Percentiles rank a stretch among this genome's conserved stretches.
phyloP scores from a whole-genome alignment of 305 asterid genomes.

The Plantago lanceolata region DNA sequence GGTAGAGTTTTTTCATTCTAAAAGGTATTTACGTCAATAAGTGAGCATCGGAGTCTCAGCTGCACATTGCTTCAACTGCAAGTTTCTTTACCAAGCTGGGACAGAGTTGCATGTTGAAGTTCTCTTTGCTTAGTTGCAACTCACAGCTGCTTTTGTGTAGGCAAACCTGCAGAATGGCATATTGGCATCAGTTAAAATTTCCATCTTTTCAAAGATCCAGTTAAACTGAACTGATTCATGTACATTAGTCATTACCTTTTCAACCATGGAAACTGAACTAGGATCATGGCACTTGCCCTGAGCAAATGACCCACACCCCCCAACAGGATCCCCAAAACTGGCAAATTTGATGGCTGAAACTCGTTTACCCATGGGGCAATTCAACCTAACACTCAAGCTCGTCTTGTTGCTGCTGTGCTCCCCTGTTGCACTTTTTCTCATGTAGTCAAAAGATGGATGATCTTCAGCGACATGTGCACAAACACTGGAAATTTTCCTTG shows the following conservation, averaged over 20 bases:
- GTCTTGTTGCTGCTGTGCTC: slow-evolving; percentile 27
- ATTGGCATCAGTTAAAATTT: neutral
- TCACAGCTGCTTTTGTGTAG: slow-evolving; percentile 45
- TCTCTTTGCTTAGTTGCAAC: slow-evolving; percentile 35
- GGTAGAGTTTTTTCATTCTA: neutral
- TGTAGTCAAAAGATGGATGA: slow-evolving; percentile 45
- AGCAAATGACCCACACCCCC: slow-evolving; percentile 56
- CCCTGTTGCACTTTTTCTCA: slow-evolving; percentile 29
- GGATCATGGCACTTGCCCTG: slow-evolving; percentile 59
- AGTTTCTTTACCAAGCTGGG: slow-evolving; percentile 39
- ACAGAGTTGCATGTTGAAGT: slow-evolving; percentile 39
- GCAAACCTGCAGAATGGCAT: slow-evolving; percentile 46
- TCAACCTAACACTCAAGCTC: slow-evolving; percentile 37
- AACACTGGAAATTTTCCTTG: slow-evolving; percentile 44
- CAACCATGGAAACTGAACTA: slow-evolving; percentile 39
- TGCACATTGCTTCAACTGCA: slow-evolving; percentile 58
- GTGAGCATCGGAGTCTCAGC: slow-evolving; percentile 25
- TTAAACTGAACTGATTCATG: neutral
- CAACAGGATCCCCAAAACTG: slow-evolving; percentile 65
- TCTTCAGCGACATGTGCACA: slow-evolving; percentile 60
- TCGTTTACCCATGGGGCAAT: slow-evolving; percentile 41
- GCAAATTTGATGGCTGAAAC: slow-evolving; percentile 62
- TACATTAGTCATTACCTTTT: slow-evolving; percentile 43
- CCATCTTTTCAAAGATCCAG: too few species aligned
- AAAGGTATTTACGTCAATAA: neutral